Evolutionary conservation across 345 rosid species (phyloP), one percentile per base, ranked within the genome.

Genomic region (Syzygium oleosum): DNA sequence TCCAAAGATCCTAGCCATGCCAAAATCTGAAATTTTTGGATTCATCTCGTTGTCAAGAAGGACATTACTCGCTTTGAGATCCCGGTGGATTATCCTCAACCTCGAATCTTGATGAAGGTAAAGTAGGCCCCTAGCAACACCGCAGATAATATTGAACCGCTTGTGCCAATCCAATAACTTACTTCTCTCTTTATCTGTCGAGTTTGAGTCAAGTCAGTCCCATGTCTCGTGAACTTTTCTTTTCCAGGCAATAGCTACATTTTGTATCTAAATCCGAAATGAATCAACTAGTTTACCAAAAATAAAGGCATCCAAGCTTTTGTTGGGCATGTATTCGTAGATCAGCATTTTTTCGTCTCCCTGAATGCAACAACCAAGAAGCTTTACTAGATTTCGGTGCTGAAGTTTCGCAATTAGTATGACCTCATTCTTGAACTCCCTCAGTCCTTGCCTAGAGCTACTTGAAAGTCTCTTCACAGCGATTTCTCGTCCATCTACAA

Each of bases 391-490:
- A 68, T 68, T 68, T 34, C 46, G 46, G 46, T 68, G 43, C 79
- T 68, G 79, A 68, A 68, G 79, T 3, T 68, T 68, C 7, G 7
- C 79, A 34, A 68, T 68, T 34, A 68, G 46, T 68, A 17, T 34
- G 46, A 34, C 43, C 46, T 68, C 79, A 68, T 34, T 68, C 9
- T 68, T 68, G 43, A 68, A 68, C 49, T 34, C 49, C 65, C 84
- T 86, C 7, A 63, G 52, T 59, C 91, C 89, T 85, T 89, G 88
- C 52, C 88, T 55, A 15, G 89, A 89, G 12, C 84, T 61, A 15
- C 53, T 51, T 38, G 90, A 86, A 15, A 90, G 86, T 38, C 91
- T 88, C 79, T 90, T 90, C 31, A 87, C 91, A 43, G 88, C 86
- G 2, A 90, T 88, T 85, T 90, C 89, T 68, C 29, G 80, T 27